Base-by-base conservation (phyloP, 306 rosid genomes). In the Cicer cuneatum region DNA sequence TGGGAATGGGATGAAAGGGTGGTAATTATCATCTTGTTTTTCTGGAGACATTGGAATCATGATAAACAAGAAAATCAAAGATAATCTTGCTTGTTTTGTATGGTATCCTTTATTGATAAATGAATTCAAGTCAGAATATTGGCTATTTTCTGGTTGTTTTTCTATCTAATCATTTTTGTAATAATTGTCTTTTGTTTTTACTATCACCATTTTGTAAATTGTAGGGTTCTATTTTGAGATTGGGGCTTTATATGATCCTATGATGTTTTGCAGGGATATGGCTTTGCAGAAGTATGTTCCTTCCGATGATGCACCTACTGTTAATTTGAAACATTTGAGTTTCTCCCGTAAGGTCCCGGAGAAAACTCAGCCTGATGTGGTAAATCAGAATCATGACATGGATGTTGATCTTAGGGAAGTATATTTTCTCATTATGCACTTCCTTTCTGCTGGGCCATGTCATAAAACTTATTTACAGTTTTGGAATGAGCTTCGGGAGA, bases 341-440 rank as follows among this genome's bases (percentile, higher is more conserved):
- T 71, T 92, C 69, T 81, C 96, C 72, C 73, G 73, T 33, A 86
- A 89, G 82, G 78, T 68, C 84, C 85, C 78, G 45, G 86, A 80
- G 73, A 82, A 80, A 48, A 43, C 83, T 70, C 87, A 78, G 82
- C 78, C 69, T 74, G 80, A 56, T 24, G 83, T 83, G 77, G 73
- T 73, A 47, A 87, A 78, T 70, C 83, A 71, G 68, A 85, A 68
- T 81, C 93, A 38, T 80, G 78, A 70, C 53, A 67, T 69, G 83
- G 98, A 91, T 78, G 39, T 91, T 83, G 98, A 95, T 80, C 87
- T 85, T 72, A 82, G 91, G 78, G 99, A 95, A 85, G 87, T 95
- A 68, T 95, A 95, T 86, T 95, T 92, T 82, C 99, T 95, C 69
- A 92, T 95, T 40, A 85, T 95, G 99, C 98, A 89, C 83, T 95